A percentile compares a stretch with the other conserved stretches of the same genome.
Conservation (phyloP, 2,329 filamentous ascomycete genomes). For the Trichoderma koningii region DNA sequence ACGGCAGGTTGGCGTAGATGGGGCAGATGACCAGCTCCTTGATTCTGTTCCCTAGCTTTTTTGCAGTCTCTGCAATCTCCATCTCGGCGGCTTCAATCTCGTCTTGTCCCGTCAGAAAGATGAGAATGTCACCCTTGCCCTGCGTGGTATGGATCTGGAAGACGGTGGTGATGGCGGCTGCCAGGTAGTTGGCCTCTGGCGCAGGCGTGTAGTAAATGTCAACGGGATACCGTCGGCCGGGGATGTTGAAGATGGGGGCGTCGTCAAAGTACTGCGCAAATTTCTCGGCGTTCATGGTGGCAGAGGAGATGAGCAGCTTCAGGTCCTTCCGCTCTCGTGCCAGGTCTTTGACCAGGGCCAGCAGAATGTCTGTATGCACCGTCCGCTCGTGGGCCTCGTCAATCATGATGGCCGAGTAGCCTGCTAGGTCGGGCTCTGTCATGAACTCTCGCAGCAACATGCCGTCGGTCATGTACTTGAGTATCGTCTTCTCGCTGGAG, state of each 20-base stretch:
- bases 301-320: conserved; percentile 88
- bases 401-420: conserved; percentile 89
- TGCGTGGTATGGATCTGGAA: conserved; percentile 94
- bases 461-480: conserved; percentile 98
- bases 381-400: conserved; percentile 97
- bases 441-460: conserved; percentile 90
- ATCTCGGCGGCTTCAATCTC: conserved; percentile 89
- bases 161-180: conserved; percentile 86
- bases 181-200: conserved; percentile 91
- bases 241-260: conserved; percentile 92
- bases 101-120: conserved; percentile 94
- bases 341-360: conserved; percentile 87
- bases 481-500: conserved; percentile 83
- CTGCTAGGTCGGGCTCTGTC: conserved; percentile 79
- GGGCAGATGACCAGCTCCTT: conserved; percentile 88
- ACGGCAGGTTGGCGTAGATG: conserved; percentile 91
- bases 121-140: conserved; percentile 82
- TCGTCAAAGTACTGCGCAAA: conserved; percentile 92
- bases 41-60: conserved; percentile 81
- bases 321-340: conserved; percentile 80
- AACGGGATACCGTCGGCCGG: conserved; percentile 84
- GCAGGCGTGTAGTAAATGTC: conserved; percentile 89
- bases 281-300: conserved; percentile 91
- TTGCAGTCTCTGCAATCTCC: conserved; percentile 80
- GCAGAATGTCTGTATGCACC: conserved; percentile 84